A percentile compares a stretch with the other conserved stretches of the same genome.
Conservation (phyloP, 2,329 filamentous ascomycete genomes). For the Apiospora rasikravindrae region DNA sequence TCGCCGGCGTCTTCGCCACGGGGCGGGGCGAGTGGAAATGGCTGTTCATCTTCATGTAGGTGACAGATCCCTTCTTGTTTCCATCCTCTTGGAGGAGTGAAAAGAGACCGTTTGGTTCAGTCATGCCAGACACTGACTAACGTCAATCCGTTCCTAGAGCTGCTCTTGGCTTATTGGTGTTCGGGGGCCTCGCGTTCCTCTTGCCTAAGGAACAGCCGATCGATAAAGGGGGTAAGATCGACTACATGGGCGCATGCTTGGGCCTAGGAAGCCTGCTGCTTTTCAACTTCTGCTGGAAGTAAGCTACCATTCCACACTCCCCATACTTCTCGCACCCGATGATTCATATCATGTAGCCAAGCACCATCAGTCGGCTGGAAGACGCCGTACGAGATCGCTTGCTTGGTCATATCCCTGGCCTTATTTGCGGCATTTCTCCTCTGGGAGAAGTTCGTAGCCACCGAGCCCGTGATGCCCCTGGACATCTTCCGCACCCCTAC, state of each 20-base stretch:
- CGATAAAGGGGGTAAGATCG: slow-evolving; percentile 44
- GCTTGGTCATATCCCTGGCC: slow-evolving; percentile 43
- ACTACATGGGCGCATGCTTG: slow-evolving; percentile 46
- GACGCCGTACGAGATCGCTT: slow-evolving; percentile 46
- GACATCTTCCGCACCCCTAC: slow-evolving; percentile 50
- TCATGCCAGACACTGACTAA: too few relatives aligned
- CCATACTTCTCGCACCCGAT: background rate
- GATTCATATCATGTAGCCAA: slow-evolving; percentile 32
- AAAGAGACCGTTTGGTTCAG: too few relatives aligned
- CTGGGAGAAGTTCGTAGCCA: slow-evolving; percentile 48
- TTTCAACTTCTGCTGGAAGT: slow-evolving; percentile 60
- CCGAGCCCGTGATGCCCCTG: slow-evolving; percentile 51
- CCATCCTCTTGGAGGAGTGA: background rate
- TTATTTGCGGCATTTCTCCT: slow-evolving; percentile 40
- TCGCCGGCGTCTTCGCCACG: slow-evolving; percentile 44
- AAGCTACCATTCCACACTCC: slow-evolving; percentile 27
- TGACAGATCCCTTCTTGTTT: background rate
- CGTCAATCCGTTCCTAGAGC: slow-evolving; percentile 20
- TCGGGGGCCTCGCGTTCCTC: slow-evolving; percentile 26
- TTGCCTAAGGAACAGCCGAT: slow-evolving; percentile 37
- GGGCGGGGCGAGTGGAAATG: slow-evolving; percentile 44
- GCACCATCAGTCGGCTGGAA: slow-evolving; percentile 53
- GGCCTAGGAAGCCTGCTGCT: slow-evolving; percentile 48
- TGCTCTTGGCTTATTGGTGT: slow-evolving; percentile 26
- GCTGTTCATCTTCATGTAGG: slow-evolving; percentile 42